Conservation (phyloP, 2,329 filamentous ascomycete genomes). For the Pseudogymnoascus sp. region DNA sequence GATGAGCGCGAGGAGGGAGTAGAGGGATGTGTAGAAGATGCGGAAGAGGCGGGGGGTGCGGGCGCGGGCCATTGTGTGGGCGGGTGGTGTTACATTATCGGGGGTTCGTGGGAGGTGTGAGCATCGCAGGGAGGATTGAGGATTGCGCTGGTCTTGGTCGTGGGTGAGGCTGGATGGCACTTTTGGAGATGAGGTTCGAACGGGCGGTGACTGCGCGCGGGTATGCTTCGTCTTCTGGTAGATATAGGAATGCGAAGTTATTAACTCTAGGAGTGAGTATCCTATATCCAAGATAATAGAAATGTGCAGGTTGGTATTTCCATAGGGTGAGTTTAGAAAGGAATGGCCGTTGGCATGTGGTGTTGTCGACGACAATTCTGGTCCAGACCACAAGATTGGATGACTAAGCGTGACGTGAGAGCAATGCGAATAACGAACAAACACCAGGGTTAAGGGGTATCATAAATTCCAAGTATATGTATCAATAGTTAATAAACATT, state of each 20-base stretch:
- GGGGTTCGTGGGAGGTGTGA: not conserved
- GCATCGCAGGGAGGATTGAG: not conserved
- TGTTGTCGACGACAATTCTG: not conserved
- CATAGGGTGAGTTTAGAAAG: not conserved
- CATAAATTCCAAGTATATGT: not conserved
- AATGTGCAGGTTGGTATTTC: not conserved
- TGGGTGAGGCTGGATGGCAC: not conserved
- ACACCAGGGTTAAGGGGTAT: not conserved
- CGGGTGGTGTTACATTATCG: not conserved
- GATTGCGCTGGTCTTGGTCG: not conserved
- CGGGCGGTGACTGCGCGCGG: not conserved
- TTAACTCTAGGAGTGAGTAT: not conserved
- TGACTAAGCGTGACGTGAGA: not conserved
- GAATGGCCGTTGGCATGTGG: not conserved
- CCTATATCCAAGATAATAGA: conserved; percentile 1
- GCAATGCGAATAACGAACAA: not conserved
- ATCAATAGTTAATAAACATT: not conserved
- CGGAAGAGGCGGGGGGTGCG: conserved; percentile 46
- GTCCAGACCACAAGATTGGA: conserved; percentile 3
- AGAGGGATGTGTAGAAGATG: conserved; percentile 74
- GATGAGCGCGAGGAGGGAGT: conserved; percentile 67
- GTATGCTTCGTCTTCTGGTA: not conserved
- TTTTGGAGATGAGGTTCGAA: not conserved
- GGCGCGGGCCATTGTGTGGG: not conserved
- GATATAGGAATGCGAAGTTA: not conserved